Evolutionary conservation across 345 rosid species (phyloP).

Genomic region (Ceriops decandra): DNA sequence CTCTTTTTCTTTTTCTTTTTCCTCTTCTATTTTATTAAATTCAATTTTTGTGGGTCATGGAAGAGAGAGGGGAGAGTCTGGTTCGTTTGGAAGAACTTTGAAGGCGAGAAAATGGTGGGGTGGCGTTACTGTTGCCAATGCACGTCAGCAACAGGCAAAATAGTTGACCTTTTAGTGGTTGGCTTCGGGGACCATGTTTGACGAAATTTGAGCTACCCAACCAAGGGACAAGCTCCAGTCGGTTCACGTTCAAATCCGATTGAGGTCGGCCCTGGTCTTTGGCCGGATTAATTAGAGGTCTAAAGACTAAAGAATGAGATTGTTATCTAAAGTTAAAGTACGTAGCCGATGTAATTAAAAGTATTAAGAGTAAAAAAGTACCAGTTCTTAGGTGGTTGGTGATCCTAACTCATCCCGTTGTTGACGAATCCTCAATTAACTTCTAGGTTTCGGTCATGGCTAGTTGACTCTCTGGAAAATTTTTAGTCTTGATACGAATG

Average conservation of each 20-base stretch:
- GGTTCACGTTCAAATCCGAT: background rate
- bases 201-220: background rate
- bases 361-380: too few species aligned
- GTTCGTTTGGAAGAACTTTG: background rate
- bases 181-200: slow-evolving; percentile 13
- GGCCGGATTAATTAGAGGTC: too few species aligned
- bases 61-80: background rate
- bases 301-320: too few species aligned
- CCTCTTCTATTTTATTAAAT: background rate
- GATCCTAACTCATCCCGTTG: too few species aligned
- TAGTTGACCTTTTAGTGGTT: slow-evolving; percentile 1
- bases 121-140: background rate
- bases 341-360: too few species aligned
- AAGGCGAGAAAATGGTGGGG: slow-evolving; percentile 7
- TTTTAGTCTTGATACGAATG: too few species aligned
- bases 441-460: too few species aligned
- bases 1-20: background rate
- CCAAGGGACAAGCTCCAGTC: background rate
- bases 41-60: background rate
- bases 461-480: too few species aligned
- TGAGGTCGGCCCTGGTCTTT: too few species aligned
- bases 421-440: too few species aligned
- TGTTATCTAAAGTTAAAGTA: too few species aligned
- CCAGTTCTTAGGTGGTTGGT: too few species aligned
- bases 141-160: slow-evolving; percentile 4